phyloP scores from a whole-genome alignment of 352 stramenopile genomes.

The Globisporangium heterothallicum region DNA sequence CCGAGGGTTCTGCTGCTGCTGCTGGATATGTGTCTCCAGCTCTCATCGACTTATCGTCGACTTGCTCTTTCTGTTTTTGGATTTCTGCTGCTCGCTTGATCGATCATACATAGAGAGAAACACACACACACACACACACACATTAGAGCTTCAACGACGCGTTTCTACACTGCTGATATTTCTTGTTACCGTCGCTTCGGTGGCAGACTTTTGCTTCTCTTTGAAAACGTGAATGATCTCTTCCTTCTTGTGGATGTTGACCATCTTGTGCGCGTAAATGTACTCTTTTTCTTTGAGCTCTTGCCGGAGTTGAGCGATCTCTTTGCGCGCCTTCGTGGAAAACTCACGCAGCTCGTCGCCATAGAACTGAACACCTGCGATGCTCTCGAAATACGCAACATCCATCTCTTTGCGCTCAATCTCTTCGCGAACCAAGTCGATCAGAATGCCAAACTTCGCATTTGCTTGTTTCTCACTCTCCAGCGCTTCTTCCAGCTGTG shows the following conservation, averaged over 20 bases:
- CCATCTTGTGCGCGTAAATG: slow-evolving; percentile 38
- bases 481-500: slow-evolving; percentile 68
- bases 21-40: neutral
- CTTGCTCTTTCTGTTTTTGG: neutral
- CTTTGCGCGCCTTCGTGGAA: slow-evolving; percentile 24
- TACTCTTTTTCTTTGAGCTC: slow-evolving; percentile 54
- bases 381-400: slow-evolving; percentile 70
- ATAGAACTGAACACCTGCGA: slow-evolving; percentile 49
- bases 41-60: neutral
- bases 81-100: slow-evolving; percentile 13
- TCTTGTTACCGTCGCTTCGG: slow-evolving; percentile 26
- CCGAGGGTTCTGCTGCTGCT: neutral
- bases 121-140: slow-evolving; percentile 1
- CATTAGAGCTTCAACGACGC: neutral
- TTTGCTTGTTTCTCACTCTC: slow-evolving; percentile 39
- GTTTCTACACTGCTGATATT: neutral
- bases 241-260: slow-evolving; percentile 64
- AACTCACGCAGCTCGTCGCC: slow-evolving; percentile 46
- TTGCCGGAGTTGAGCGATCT: slow-evolving; percentile 27
- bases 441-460: slow-evolving; percentile 28
- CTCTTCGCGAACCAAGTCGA: slow-evolving; percentile 57
- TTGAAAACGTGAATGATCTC: slow-evolving; percentile 74
- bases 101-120: too few species aligned
- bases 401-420: slow-evolving; percentile 78
- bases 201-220: slow-evolving; percentile 37